Conservation (phyloP, 1,139 yeast genomes). For the Suhomyces panamericanus region DNA sequence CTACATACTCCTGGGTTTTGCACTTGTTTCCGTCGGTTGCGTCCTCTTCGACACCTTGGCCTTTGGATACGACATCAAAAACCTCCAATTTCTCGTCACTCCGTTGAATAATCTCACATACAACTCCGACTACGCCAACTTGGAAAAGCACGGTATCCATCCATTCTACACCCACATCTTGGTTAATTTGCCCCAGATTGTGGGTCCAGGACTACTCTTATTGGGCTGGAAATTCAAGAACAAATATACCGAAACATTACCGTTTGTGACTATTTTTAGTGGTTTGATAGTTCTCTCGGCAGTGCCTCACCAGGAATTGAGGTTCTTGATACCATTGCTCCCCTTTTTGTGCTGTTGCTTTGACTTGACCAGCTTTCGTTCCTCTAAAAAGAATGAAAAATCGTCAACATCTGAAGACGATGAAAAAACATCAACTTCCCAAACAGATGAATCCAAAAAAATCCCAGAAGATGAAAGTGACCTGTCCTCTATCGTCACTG, state of each 20-base stretch:
- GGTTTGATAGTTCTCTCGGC: conserved; percentile 63
- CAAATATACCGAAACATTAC: conserved; percentile 44
- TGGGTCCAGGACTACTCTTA: conserved; percentile 72
- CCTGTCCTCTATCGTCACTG: conserved; percentile 15
- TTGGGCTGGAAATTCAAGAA: conserved; percentile 35
- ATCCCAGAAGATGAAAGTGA: not conserved
- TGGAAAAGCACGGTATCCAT: conserved; percentile 81
- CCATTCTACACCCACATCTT: conserved; percentile 72
- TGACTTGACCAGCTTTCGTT: conserved; percentile 36
- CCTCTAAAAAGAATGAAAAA: conserved; percentile 6
- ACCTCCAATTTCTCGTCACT: conserved; percentile 43
- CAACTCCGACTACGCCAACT: conserved; percentile 58
- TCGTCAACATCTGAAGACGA: not conserved
- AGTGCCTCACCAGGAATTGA: conserved; percentile 87
- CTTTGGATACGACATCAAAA: conserved; percentile 2
- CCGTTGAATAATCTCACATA: conserved; percentile 78
- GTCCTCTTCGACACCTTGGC: conserved; percentile 47
- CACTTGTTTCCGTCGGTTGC: conserved; percentile 36
- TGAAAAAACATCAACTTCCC: conserved; percentile 5
- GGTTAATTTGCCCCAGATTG: conserved; percentile 71
- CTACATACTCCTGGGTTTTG: conserved; percentile 30
- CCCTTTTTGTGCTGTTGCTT: conserved; percentile 72
- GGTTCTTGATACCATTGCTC: conserved; percentile 76
- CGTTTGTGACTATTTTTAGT: conserved; percentile 61
- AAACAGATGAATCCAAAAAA: not conserved